Evolutionary conservation across 495 filamentous ascomycete species (phyloP).

Genomic region (Aspergillus bridgeri): DNA sequence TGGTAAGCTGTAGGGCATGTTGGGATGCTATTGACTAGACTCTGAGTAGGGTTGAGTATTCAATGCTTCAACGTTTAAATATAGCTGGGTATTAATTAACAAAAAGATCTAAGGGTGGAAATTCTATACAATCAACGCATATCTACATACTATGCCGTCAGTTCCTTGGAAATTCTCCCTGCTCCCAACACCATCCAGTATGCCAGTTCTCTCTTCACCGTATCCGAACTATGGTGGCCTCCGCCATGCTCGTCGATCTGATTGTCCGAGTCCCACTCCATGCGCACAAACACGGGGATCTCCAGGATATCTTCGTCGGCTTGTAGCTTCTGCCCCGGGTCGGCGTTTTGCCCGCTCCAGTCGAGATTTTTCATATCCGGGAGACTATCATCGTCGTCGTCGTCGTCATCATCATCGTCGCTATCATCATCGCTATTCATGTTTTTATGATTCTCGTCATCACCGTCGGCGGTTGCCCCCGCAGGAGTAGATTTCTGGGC

Average conservation of each 20-base stretch:
- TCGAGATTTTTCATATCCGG: slow-evolving; percentile 10
- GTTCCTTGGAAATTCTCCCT: slow-evolving; percentile 57
- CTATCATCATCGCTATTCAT: slow-evolving; percentile 19
- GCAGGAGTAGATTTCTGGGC: neutral
- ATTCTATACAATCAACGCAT: slow-evolving; percentile 1
- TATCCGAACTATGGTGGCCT: slow-evolving; percentile 48
- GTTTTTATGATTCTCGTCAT: slow-evolving; percentile 14
- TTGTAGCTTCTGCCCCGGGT: slow-evolving; percentile 31
- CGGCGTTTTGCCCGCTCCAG: slow-evolving; percentile 21
- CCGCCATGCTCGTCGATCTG: slow-evolving; percentile 56
- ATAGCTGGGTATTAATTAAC: neutral
- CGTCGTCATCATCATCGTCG: slow-evolving; percentile 11
- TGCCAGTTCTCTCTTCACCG: slow-evolving; percentile 71
- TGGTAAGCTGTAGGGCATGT: too few species aligned
- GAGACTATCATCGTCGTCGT: neutral
- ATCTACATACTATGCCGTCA: slow-evolving; percentile 10
- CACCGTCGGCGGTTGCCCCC: slow-evolving; percentile 18
- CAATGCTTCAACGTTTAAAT: neutral
- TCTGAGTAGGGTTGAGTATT: too few species aligned
- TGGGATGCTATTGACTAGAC: too few species aligned
- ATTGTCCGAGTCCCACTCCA: slow-evolving; percentile 86
- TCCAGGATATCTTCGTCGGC: slow-evolving; percentile 90
- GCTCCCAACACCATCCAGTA: slow-evolving; percentile 94
- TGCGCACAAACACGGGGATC: slow-evolving; percentile 86
- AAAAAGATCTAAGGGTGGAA: neutral